Conservation (phyloP, 306 rosid species). For the Potentilla sterilis region DNA sequence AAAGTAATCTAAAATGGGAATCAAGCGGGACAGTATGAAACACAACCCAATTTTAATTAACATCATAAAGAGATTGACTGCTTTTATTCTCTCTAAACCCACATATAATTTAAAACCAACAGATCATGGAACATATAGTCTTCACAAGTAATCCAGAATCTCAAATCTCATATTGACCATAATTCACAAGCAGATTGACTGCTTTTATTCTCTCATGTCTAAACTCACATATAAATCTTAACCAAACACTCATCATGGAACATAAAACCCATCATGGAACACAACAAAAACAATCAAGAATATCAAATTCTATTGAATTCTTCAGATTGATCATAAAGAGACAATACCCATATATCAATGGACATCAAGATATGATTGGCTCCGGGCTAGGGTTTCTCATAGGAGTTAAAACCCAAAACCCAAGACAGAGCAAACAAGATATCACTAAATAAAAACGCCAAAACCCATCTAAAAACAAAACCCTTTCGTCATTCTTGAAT, state of each 20-base stretch:
- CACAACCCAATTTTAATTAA: not conserved
- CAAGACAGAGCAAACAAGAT: not conserved
- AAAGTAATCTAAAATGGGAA: not conserved
- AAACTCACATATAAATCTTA: no score
- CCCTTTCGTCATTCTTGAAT: not conserved
- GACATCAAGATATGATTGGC: not conserved
- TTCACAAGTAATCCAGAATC: not conserved
- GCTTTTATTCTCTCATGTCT: no score
- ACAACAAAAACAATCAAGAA: no score
- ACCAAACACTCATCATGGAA: no score
- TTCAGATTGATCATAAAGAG: not conserved
- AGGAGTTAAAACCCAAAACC: not conserved
- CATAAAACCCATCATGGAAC: no score
- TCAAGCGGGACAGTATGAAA: not conserved
- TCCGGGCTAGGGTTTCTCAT: slow-evolving; percentile 10
- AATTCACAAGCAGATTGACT: no score
- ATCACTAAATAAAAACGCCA: slow-evolving; percentile 4
- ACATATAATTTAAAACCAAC: not conserved
- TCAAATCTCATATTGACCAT: no score
- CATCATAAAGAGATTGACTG: not conserved
- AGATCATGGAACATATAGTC: not conserved
- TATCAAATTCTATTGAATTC: not conserved
- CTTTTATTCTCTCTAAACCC: slow-evolving; percentile 4
- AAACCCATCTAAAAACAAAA: slow-evolving; percentile 2
- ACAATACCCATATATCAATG: not conserved